Base-by-base conservation (phyloP, 805 yeast genomes). In the Danielozyma ontarioensis region DNA sequence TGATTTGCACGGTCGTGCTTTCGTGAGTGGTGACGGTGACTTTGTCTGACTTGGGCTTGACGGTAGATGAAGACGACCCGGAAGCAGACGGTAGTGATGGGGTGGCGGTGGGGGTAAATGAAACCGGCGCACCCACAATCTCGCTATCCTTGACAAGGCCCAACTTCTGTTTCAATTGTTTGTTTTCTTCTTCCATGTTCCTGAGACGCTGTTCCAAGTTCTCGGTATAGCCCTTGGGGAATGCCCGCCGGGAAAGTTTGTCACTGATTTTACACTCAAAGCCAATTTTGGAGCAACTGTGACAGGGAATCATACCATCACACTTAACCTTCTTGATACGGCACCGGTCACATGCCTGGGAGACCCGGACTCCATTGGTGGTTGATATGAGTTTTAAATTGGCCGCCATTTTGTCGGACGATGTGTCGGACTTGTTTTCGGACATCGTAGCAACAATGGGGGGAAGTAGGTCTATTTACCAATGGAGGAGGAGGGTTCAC, bases 261-360 rank as follows among this genome's bases (percentile, higher is more conserved):
- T 83, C 90, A 35, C 83, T 74, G 3, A 83, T 82, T 26, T 76
- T 72, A 53, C 94, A 83, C 28, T 72, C 76, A 46, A 78, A 79
- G 1, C 80, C 81, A 27, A 79, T 76, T 40, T 73, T 73, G 23
- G 62, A 58, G 50, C 93, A 83, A 48, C 80, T 80, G 24, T 77
- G 65, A 51, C 94, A 83, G 2, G 88, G 88, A 2, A 74, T 68
- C 37, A 70, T 66, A 1, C 89, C 90, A 47, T 81, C 83, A 56
- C 93, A 83, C 42, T 78, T 78, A 41, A 82, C 80, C 57, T 83
- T 83, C 45, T 84, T 80, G 42, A 80, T 75, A 28, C 90, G 64
- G 47, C 93, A 83, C 22, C 93, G 62, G 53, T 83, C 93, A 58
- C 94, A 83, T 2, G 93, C 93, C 54, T 83, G 93, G 1, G 83